phyloP scores from a whole-genome alignment of 345 rosid genomes.

The Aegle marmelos region DNA sequence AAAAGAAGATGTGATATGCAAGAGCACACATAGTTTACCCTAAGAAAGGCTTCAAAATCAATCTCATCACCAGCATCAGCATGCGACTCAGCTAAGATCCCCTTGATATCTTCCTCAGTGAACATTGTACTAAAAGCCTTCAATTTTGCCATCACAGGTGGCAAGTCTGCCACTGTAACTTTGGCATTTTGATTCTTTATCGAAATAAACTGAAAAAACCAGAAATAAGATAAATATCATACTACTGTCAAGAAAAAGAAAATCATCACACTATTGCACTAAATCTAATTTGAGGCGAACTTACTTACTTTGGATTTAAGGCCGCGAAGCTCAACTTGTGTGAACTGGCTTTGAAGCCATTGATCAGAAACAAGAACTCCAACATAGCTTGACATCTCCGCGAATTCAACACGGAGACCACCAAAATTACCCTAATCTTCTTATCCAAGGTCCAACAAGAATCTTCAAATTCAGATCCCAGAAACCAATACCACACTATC shows the following conservation, averaged over 20 bases:
- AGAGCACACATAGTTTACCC: constrained; percentile 39
- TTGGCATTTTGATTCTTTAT: constrained; percentile 61
- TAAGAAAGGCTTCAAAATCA: constrained; percentile 77
- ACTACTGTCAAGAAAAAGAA: neutral
- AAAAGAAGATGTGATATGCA: neutral
- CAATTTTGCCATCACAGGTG: constrained; percentile 54
- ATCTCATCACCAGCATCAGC: constrained; percentile 46
- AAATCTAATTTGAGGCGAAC: constrained; percentile 8
- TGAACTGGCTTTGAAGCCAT: constrained; percentile 82
- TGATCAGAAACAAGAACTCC: constrained; percentile 83
- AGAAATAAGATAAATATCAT: neutral
- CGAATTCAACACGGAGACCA: constrained; percentile 15
- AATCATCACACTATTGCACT: neutral
- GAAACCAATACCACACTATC: constrained; percentile 24
- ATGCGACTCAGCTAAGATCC: constrained; percentile 37
- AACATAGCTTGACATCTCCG: constrained; percentile 64
- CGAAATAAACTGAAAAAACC: constrained; percentile 46
- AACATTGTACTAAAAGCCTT: constrained; percentile 54
- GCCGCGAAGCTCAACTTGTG: constrained; percentile 87
- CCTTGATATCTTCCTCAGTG: constrained; percentile 63
- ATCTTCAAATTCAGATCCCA: constrained; percentile 22
- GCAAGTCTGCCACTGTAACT: constrained; percentile 58
- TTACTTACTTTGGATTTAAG: constrained; percentile 73
- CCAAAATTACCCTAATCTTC: constrained; percentile 6
- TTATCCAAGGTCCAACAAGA: constrained; percentile 12